phyloP scores from a whole-genome alignment of 2,329 filamentous ascomycete species.

The Harringtonia lauricola region DNA sequence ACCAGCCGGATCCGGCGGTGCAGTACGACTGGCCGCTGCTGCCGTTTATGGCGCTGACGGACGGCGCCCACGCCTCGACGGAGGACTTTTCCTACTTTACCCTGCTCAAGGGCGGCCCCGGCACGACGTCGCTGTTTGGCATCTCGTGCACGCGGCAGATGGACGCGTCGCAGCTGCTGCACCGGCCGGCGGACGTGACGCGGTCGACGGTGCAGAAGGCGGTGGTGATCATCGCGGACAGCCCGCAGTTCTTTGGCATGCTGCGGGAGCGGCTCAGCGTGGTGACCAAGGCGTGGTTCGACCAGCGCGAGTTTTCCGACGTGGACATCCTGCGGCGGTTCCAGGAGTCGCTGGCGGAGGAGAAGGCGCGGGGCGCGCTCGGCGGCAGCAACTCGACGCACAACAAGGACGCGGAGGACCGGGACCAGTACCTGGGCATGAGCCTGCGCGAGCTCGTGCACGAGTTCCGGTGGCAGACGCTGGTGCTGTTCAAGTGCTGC shows the following conservation, averaged over 20 bases:
- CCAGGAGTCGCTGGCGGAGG: slow-evolving; percentile 72
- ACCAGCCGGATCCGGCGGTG: slow-evolving; percentile 64
- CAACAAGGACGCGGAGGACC: slow-evolving; percentile 52
- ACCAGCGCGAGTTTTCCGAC: slow-evolving; percentile 84
- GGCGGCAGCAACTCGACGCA: slow-evolving; percentile 2
- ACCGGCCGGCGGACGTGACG: slow-evolving; percentile 82
- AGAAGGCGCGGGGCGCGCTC: slow-evolving; percentile 44
- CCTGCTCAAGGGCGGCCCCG: slow-evolving; percentile 51
- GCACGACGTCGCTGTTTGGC: slow-evolving; percentile 79
- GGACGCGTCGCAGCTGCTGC: slow-evolving; percentile 64
- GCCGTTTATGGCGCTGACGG: slow-evolving; percentile 93
- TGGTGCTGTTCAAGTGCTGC: slow-evolving; percentile 89
- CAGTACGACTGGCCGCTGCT: slow-evolving; percentile 86
- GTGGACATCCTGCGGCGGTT: slow-evolving; percentile 83
- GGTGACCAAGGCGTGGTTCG: slow-evolving; percentile 93
- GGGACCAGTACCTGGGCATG: slow-evolving; percentile 79
- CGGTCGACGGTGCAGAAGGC: slow-evolving; percentile 96
- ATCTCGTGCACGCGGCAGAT: slow-evolving; percentile 93
- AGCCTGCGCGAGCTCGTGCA: slow-evolving; percentile 85
- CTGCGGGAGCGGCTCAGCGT: slow-evolving; percentile 81
- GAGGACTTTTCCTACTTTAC: slow-evolving; percentile 99
- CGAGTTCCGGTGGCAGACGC: slow-evolving; percentile 88
- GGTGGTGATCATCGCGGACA: slow-evolving; percentile 88
- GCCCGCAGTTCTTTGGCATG: slow-evolving; percentile 80
- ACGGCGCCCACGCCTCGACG: slow-evolving; percentile 87